phyloP scores from a whole-genome alignment of 768 basidiomycete genomes.

The Termitomyces sp. region DNA sequence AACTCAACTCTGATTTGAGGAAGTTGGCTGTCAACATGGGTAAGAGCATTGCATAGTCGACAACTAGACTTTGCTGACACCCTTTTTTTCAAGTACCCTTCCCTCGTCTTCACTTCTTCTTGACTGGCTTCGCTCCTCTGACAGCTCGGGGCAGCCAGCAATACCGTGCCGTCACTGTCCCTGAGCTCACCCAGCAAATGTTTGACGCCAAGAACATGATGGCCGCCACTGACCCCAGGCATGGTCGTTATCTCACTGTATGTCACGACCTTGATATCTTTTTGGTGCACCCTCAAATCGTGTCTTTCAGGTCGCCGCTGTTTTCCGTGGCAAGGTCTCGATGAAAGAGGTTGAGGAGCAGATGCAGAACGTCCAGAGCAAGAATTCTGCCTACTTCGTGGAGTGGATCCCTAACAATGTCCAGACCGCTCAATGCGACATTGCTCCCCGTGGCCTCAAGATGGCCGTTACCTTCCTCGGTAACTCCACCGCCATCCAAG shows the following conservation, averaged over 20 bases:
- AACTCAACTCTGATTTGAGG: constrained; percentile 96
- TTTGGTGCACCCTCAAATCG: not conserved
- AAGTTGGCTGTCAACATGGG: constrained; percentile 99
- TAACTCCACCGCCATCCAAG: constrained; percentile 96
- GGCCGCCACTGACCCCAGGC: constrained; percentile 95
- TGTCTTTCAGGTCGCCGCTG: constrained; percentile 68
- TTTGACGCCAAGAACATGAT: constrained; percentile 99
- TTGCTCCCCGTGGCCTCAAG: constrained; percentile 91
- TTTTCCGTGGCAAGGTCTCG: constrained; percentile 99
- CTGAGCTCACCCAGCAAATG: constrained; percentile 98
- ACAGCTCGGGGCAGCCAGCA: constrained; percentile 92
- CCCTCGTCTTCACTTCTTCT: constrained; percentile 99
- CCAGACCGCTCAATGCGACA: constrained; percentile 96
- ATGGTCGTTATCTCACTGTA: constrained; percentile 96
- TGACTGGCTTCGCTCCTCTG: constrained; percentile 93
- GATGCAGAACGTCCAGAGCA: constrained; percentile 96
- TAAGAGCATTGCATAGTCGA: constrained; percentile 28
- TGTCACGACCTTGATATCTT: constrained; percentile 16
- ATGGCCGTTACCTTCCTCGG: constrained; percentile 98
- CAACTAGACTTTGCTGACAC: not conserved
- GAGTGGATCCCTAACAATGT: constrained; percentile 99
- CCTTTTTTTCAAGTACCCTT: constrained; percentile 69
- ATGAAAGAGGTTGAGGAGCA: constrained; percentile 99
- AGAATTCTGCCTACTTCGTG: constrained; percentile 97
- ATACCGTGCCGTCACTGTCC: constrained; percentile 95